Evolutionary conservation across 2,329 filamentous ascomycete genomes (phyloP).

Genomic region (Didymosphaeria variabile): DNA sequence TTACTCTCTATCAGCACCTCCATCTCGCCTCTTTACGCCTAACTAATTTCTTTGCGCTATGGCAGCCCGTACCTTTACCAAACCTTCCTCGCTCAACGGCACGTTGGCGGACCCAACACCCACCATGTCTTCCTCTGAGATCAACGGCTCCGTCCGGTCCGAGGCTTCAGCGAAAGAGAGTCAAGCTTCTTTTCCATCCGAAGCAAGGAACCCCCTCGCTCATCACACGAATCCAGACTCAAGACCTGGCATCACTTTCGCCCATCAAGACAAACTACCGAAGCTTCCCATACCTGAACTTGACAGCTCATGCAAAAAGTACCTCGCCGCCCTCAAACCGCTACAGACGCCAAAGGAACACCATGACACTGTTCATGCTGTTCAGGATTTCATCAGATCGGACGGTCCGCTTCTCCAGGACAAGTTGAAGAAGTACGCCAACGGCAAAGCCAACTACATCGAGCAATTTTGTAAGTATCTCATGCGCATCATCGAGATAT

Average conservation of each 20-base stretch:
- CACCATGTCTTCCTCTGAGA: constrained; percentile 50
- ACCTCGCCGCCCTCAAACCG: constrained; percentile 80
- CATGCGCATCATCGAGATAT: background rate
- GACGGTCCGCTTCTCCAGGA: constrained; percentile 89
- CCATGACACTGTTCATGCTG: constrained; percentile 79
- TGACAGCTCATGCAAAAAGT: constrained; percentile 78
- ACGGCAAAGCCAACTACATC: constrained; percentile 92
- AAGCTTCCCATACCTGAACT: constrained; percentile 94
- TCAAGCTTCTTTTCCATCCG: constrained; percentile 57
- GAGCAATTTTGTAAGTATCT: constrained; percentile 92
- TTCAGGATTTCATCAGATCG: constrained; percentile 80
- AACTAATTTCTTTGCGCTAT: constrained; percentile 62
- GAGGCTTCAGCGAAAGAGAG: constrained; percentile 64
- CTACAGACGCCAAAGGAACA: constrained; percentile 84
- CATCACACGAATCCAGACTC: constrained; percentile 62
- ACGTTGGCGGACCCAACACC: constrained; percentile 61
- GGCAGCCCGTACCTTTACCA: constrained; percentile 75
- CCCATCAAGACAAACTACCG: constrained; percentile 85
- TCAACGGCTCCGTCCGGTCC: constrained; percentile 52
- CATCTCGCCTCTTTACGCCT: constrained; percentile 79
- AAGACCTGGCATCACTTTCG: constrained; percentile 83
- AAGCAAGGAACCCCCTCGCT: constrained; percentile 58
- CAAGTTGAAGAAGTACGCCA: constrained; percentile 88
- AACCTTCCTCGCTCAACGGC: constrained; percentile 77
- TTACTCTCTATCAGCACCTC: constrained; percentile 82